phyloP scores from a whole-genome alignment of 352 stramenopile genomes.

The Globisporangium recalcitrans region DNA sequence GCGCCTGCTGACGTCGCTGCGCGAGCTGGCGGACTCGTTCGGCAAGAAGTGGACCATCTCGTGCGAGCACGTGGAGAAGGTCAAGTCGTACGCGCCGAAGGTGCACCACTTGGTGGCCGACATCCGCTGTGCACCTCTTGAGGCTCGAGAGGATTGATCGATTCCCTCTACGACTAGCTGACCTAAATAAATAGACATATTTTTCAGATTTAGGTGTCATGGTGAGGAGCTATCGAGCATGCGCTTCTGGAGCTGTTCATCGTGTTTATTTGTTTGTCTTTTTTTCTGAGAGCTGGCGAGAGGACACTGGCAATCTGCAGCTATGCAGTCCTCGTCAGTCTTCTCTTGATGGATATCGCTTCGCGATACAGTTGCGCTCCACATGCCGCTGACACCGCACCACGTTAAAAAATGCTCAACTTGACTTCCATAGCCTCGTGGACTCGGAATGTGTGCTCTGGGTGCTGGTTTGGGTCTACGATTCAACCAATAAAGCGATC shows the following conservation, averaged over 20 bases:
- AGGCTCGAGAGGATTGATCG: neutral
- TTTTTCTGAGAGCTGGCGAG: neutral
- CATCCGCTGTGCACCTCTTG: slow-evolving; percentile 36
- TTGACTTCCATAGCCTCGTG: slow-evolving; percentile 89
- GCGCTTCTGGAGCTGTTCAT: neutral
- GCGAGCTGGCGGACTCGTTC: slow-evolving; percentile 32
- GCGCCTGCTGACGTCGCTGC: slow-evolving; percentile 49
- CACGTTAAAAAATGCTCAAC: slow-evolving; percentile 77
- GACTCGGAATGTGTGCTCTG: slow-evolving; percentile 74
- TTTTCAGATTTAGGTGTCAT: neutral
- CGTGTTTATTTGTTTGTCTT: neutral
- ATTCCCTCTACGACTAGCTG: too few relatives aligned
- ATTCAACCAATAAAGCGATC: neutral
- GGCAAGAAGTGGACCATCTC: slow-evolving; percentile 70
- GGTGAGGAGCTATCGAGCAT: neutral
- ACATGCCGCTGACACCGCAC: neutral
- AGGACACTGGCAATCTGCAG: neutral
- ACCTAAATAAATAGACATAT: neutral
- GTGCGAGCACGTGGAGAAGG: slow-evolving; percentile 83
- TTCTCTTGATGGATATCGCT: too few relatives aligned
- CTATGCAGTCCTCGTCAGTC: neutral
- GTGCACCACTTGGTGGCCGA: slow-evolving; percentile 89
- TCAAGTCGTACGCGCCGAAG: slow-evolving; percentile 91
- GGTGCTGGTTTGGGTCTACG: slow-evolving; percentile 72
- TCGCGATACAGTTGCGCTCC: too few relatives aligned